Conservation (phyloP, 2,329 filamentous ascomycete species). For the Plenodomus tracheiphilus region DNA sequence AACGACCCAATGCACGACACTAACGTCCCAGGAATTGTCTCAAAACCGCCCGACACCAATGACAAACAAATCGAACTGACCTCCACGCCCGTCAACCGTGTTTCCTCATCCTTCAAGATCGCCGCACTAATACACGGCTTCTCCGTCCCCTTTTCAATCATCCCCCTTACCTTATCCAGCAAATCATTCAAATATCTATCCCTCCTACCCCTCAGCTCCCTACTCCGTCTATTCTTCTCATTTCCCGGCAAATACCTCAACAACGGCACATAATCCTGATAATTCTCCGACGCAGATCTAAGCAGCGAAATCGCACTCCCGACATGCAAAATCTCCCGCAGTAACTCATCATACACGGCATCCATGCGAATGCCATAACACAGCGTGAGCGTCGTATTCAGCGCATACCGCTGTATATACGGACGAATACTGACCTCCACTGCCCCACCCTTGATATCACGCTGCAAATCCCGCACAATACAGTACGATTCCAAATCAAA, state of each 20-base stretch:
- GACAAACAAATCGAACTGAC: slow-evolving; percentile 59
- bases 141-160: slow-evolving; percentile 56
- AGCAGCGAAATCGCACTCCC: slow-evolving; percentile 57
- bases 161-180: slow-evolving; percentile 55
- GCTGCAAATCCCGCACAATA: slow-evolving; percentile 53
- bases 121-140: slow-evolving; percentile 59
- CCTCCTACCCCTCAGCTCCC: slow-evolving; percentile 52
- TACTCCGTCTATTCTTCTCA: slow-evolving; percentile 53
- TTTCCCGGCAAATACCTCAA: slow-evolving; percentile 57
- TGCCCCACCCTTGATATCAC: slow-evolving; percentile 49
- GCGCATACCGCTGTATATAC: slow-evolving; percentile 58
- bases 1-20: slow-evolving; percentile 57
- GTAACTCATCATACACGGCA: slow-evolving; percentile 54
- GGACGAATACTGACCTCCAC: slow-evolving; percentile 53
- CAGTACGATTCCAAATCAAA: slow-evolving; percentile 58
- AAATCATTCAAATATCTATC: slow-evolving; percentile 56
- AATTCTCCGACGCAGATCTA: slow-evolving; percentile 57
- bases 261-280: slow-evolving; percentile 58
- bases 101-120: slow-evolving; percentile 59
- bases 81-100: slow-evolving; percentile 57
- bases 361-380: slow-evolving; percentile 62
- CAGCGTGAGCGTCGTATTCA: slow-evolving; percentile 59
- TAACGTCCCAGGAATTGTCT: slow-evolving; percentile 59
- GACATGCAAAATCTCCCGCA: slow-evolving; percentile 58
- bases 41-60: slow-evolving; percentile 58